Base-by-base conservation (phyloP, 2,329 filamentous ascomycete genomes). In the Aspergillus sp. region DNA sequence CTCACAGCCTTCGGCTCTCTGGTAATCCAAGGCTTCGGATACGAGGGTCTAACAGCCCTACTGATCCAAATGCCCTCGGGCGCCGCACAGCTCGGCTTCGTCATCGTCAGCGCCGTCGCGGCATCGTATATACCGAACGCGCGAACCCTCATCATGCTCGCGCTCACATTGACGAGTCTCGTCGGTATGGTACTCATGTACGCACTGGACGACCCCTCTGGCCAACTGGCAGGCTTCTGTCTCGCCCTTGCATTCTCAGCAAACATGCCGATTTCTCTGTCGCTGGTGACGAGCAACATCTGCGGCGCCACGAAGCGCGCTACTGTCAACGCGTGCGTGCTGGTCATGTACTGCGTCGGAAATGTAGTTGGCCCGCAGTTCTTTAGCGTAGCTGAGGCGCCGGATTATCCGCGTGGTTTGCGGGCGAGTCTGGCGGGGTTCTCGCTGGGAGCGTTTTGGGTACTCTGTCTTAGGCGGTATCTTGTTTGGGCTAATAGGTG, bases 21-120 rank as follows among this genome's bases (percentile, higher is more conserved):
- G 15, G 53, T 60, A 19, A 49, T 60, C 17, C 41, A 54, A 5
- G 57, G 57, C 1, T 60, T 60, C 19, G 57, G 57, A 1, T 60
- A 49, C 22, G 34, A 41, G 2, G 46, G 31, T 7, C 11, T 60
- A 4, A 19, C 47, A 9, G 46, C 57, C 5, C 19, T 53, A 2
- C 9, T 60, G 7, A 47, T 54, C 47, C 56, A 58, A 28, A 58
- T 58, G 23, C 48, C 48, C 3, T 17, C 19, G 7, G 34, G 11
- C 22, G 52, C 34, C 6, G 23, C 34, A 6, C 52, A 54, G 28
- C 13, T 54, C 6, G 22, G 19, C 7, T 28, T 54, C 9, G n/a
- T 54, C 7, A 2, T 46, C 4, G 23, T 54, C 11, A 15, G 34
- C 3, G 13, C 52, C 13, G 7, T 46, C 19, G 17, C n/a, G 4